Percentiles rank a stretch among this genome's conserved stretches.
Conservation (phyloP, 2,329 filamentous ascomycete genomes). For the Zasmidium citrigriseum region DNA sequence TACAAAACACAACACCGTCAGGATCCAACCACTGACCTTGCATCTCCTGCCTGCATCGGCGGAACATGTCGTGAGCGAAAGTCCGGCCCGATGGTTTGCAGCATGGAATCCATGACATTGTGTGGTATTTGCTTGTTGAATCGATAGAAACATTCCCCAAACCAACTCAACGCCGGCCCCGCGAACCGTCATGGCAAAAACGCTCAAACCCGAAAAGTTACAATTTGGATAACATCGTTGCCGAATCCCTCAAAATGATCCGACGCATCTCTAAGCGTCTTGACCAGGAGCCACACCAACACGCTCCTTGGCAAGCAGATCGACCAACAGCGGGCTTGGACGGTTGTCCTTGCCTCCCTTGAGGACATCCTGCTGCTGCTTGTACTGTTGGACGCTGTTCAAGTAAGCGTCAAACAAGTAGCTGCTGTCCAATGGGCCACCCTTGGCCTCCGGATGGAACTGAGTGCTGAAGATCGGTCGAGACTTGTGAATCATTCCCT, state of each 20-base stretch:
- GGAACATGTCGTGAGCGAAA: not conserved
- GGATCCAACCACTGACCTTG: not conserved
- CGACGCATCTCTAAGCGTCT: not conserved
- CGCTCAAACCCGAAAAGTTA: not conserved
- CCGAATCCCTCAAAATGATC: not conserved
- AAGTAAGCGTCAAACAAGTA: slow-evolving; percentile 98
- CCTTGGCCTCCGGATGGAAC: slow-evolving; percentile 98
- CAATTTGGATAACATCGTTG: not conserved
- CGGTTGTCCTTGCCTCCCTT: slow-evolving; percentile 76
- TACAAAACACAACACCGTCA: too few relatives aligned
- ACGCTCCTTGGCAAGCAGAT: slow-evolving; percentile 89
- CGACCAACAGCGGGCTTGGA: slow-evolving; percentile 83
- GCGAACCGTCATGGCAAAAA: not conserved
- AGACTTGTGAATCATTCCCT: slow-evolving; percentile 94
- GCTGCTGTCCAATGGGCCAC: slow-evolving; percentile 90
- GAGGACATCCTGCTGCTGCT: slow-evolving; percentile 74
- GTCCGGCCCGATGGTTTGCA: not conserved
- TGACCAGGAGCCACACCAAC: slow-evolving; percentile 68
- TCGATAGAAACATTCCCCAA: not conserved
- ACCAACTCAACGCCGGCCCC: not conserved
- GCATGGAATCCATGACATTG: not conserved
- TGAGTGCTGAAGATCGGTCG: slow-evolving; percentile 98
- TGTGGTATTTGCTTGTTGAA: not conserved
- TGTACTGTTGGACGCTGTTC: slow-evolving; percentile 85
- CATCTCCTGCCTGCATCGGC: not conserved